Conservation (phyloP, 768 basidiomycete genomes). For the Termitomyces eurrhizus region DNA sequence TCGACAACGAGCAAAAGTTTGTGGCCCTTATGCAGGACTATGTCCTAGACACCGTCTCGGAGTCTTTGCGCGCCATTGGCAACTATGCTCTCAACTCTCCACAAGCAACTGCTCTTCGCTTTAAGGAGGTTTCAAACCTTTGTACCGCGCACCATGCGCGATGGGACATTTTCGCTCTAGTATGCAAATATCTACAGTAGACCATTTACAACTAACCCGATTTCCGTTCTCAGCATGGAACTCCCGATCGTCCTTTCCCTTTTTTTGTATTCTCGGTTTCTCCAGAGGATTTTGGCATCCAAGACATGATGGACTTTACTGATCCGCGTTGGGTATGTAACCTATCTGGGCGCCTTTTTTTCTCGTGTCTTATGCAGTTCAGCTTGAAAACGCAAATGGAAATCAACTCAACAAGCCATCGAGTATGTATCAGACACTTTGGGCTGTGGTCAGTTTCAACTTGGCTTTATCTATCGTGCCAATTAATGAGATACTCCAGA, state of each 20-base stretch:
- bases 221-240: conserved; percentile 10
- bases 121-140: conserved; percentile 15
- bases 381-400: conserved; percentile 14
- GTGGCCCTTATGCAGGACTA: conserved; percentile 16
- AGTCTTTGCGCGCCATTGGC: conserved; percentile 15
- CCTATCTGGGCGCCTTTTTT: background rate
- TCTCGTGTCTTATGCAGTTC: background rate
- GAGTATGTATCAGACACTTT: conserved; percentile 17
- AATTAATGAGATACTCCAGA: conserved; percentile 3
- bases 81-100: conserved; percentile 4
- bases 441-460: conserved; percentile 22
- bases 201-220: background rate
- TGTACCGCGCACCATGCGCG: conserved; percentile 20
- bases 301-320: conserved; percentile 19
- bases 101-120: conserved; percentile 13
- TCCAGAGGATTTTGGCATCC: conserved; percentile 20
- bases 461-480: background rate
- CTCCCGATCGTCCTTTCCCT: conserved; percentile 11
- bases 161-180: conserved; percentile 24
- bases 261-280: conserved; percentile 21
- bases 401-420: conserved; percentile 14
- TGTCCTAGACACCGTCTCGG: conserved; percentile 18
- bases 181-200: background rate
- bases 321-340: conserved; percentile 13
- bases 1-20: conserved; percentile 19